These are phyloP conservation scores for Cicer arietinum DNA, from an alignment of 306 rosid genomes.

Conservation along the genomic window DNA sequence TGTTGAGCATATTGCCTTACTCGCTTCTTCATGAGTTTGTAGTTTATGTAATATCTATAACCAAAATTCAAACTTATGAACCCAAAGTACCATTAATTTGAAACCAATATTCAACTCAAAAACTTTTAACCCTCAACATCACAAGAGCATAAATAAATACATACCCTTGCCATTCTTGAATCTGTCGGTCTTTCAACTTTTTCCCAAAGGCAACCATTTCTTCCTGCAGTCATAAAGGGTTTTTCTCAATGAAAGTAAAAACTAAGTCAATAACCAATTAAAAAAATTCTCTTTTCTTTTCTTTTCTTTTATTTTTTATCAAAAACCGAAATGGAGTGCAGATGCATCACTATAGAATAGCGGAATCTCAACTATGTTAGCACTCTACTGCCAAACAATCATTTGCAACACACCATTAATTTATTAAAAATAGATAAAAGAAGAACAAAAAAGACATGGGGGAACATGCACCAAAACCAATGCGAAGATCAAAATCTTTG, in stretches of 20 bases:
- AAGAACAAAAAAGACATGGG: too few relatives aligned
- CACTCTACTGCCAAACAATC: too few relatives aligned
- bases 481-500: too few relatives aligned
- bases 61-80: slow-evolving; percentile 34
- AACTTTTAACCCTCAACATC: background rate
- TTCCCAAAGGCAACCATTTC: slow-evolving; percentile 98
- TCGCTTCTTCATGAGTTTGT: slow-evolving; percentile 93
- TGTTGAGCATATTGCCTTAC: slow-evolving; percentile 87
- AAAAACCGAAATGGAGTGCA: too few relatives aligned
- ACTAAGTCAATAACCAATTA: slow-evolving; percentile 28
- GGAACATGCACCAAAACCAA: too few relatives aligned
- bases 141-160: slow-evolving; percentile 22
- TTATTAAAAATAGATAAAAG: too few relatives aligned
- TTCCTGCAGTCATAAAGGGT: slow-evolving; percentile 48
- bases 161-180: slow-evolving; percentile 95
- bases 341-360: too few relatives aligned
- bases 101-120: background rate
- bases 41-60: slow-evolving; percentile 91
- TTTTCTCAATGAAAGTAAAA: slow-evolving; percentile 16
- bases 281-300: background rate
- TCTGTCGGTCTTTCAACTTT: slow-evolving; percentile 89
- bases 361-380: too few relatives aligned
- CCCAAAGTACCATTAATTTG: slow-evolving; percentile 2
- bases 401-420: too few relatives aligned
- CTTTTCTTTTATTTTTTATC: too few relatives aligned